phyloP scores from a whole-genome alignment of 371 early-diverging fungal genomes.

The Circinella umbellata region DNA sequence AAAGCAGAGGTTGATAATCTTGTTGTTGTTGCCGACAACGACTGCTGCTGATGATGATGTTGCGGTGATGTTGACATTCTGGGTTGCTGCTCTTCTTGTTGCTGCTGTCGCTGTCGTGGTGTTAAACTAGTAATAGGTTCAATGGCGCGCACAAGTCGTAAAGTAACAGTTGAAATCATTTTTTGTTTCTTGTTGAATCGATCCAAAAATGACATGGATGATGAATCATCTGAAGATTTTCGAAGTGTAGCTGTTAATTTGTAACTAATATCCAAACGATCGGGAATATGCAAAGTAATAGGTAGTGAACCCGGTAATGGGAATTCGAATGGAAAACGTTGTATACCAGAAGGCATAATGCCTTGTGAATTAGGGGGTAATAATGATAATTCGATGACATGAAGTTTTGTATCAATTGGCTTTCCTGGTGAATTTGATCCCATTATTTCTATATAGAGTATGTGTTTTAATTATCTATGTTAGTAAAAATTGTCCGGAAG shows the following conservation, averaged over 20 bases:
- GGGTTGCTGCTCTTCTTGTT: neutral
- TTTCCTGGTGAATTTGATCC: constrained; percentile 19
- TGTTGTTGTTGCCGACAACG: neutral
- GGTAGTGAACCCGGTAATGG: constrained; percentile 46
- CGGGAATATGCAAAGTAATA: constrained; percentile 29
- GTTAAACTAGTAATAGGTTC: constrained; percentile 23
- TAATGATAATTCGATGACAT: constrained; percentile 41
- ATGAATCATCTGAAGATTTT: constrained; percentile 9
- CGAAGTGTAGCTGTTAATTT: constrained; percentile 29
- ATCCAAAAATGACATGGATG: constrained; percentile 11
- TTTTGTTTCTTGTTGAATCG: constrained; percentile 12
- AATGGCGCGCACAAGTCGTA: constrained; percentile 17
- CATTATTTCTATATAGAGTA: constrained; percentile 34
- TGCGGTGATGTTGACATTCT: neutral
- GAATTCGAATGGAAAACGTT: constrained; percentile 52
- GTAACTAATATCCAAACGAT: constrained; percentile 44
- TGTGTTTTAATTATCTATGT: neutral
- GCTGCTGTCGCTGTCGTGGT: constrained; percentile 17
- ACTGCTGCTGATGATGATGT: neutral
- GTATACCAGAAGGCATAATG: constrained; percentile 46
- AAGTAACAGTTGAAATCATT: constrained; percentile 14
- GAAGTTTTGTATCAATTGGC: constrained; percentile 39
- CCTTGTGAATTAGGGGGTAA: constrained; percentile 45
- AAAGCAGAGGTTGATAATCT: neutral
- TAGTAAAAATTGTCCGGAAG: neutral